phyloP scores from a whole-genome alignment of 345 rosid species.

The Populus euphratica region DNA sequence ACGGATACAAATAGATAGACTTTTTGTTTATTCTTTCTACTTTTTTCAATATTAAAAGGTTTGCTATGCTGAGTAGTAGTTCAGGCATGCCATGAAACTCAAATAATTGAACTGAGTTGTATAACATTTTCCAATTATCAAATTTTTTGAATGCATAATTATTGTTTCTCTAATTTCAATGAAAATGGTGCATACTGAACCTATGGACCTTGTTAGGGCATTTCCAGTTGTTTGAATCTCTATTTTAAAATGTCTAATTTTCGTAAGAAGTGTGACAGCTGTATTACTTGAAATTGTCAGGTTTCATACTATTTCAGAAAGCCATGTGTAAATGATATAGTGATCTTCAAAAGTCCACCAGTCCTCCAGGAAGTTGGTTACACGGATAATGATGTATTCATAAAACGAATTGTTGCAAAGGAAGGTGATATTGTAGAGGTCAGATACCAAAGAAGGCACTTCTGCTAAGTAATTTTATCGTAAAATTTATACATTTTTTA shows the following conservation, averaged over 20 bases:
- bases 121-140: neutral
- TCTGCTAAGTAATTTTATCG: neutral
- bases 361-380: slow-evolving; percentile 94
- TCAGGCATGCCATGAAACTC: neutral
- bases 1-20: neutral
- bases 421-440: slow-evolving; percentile 97
- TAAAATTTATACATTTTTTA: neutral
- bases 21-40: neutral
- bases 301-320: slow-evolving; percentile 79
- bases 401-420: slow-evolving; percentile 82
- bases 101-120: neutral
- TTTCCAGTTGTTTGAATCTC: neutral
- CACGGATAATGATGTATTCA: slow-evolving; percentile 89
- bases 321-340: slow-evolving; percentile 92
- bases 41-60: neutral
- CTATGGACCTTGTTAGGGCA: neutral
- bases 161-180: neutral
- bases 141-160: neutral
- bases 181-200: neutral
- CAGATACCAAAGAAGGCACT: slow-evolving; percentile 11
- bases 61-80: neutral
- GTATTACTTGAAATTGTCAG: slow-evolving; percentile 37
- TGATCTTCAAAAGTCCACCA: slow-evolving; percentile 91
- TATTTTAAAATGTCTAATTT: neutral
- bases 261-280: neutral